A percentile compares a stretch with the other conserved stretches of the same genome.
These are phyloP conservation scores for Botryobasidium botryosum DNA, from an alignment of 768 basidiomycete genomes.

Conservation along the genomic window DNA sequence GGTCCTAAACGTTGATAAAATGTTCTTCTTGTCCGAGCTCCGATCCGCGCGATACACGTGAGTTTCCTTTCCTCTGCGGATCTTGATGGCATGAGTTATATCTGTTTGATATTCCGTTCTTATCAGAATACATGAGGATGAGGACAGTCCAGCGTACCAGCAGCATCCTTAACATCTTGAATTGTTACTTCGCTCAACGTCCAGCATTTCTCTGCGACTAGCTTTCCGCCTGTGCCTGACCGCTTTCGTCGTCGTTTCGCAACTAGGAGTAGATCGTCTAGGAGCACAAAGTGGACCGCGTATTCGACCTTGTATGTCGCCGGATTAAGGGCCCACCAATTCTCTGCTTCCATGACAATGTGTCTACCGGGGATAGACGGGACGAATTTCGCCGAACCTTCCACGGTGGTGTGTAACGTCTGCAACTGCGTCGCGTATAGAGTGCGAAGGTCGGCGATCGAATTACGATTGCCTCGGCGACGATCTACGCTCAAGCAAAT, in stretches of 20 bases:
- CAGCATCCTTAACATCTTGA: slow-evolving; percentile 87
- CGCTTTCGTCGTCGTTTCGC: slow-evolving; percentile 54
- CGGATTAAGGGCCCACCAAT: slow-evolving; percentile 69
- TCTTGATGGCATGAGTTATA: slow-evolving; percentile 93
- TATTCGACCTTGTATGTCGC: slow-evolving; percentile 90
- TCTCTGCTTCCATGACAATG: slow-evolving; percentile 70
- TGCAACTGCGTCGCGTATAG: slow-evolving; percentile 94
- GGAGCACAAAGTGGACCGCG: slow-evolving; percentile 71
- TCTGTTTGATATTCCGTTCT: slow-evolving; percentile 20
- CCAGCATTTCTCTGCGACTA: slow-evolving; percentile 92
- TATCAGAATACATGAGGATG: too few relatives aligned
- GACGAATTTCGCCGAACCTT: slow-evolving; percentile 89
- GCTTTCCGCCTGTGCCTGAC: slow-evolving; percentile 52
- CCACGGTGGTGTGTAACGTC: slow-evolving; percentile 71
- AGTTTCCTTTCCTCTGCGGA: slow-evolving; percentile 82
- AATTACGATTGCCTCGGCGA: slow-evolving; percentile 59
- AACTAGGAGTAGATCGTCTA: slow-evolving; percentile 84
- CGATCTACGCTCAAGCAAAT: slow-evolving; percentile 24
- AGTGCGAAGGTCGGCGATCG: slow-evolving; percentile 86
- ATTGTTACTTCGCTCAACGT: slow-evolving; percentile 86
- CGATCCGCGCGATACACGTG: slow-evolving; percentile 83
- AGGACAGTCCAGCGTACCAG: slow-evolving; percentile 35
- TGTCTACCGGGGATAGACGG: slow-evolving; percentile 85
- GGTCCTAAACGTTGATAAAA: slow-evolving; percentile 74
- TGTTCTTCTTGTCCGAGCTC: slow-evolving; percentile 65